phyloP scores from a whole-genome alignment of 108 stramenopile genomes.

The Hondaea fermentalgiana region DNA sequence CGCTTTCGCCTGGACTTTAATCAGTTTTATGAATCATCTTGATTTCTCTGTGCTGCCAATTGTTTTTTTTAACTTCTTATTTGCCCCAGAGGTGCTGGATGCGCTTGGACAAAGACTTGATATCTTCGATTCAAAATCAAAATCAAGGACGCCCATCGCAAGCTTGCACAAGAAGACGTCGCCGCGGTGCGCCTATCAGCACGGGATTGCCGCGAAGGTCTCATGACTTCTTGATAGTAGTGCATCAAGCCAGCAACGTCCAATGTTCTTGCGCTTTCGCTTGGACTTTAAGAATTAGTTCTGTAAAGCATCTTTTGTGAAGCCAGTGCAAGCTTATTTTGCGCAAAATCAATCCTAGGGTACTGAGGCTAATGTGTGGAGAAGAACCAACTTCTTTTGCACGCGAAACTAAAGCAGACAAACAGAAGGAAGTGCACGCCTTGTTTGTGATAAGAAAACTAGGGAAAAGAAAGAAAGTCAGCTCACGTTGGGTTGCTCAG shows the following conservation, averaged over 20 bases:
- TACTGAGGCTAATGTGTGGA: no score
- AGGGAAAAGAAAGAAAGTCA: not conserved
- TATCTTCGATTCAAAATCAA: not conserved
- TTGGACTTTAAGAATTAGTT: conserved; percentile 44
- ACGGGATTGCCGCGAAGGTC: not conserved
- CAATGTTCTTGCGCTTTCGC: conserved; percentile 46
- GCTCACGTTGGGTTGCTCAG: no score
- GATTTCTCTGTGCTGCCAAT: not conserved
- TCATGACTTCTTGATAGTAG: not conserved
- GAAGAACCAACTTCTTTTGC: no score
- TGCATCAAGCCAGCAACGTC: not conserved
- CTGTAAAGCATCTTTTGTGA: not conserved
- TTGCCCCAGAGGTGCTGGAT: no score
- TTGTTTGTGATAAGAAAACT: not conserved
- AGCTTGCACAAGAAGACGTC: conserved; percentile 24
- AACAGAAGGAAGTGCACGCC: no score
- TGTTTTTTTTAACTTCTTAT: not conserved
- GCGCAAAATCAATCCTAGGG: no score
- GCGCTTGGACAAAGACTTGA: no score
- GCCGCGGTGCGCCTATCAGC: not conserved
- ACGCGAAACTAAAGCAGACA: no score
- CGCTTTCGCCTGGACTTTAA: conserved; percentile 53
- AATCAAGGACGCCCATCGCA: not conserved
- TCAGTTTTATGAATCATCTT: conserved; percentile 18
- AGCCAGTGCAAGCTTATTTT: not conserved